These are phyloP conservation scores for Colletotrichum incanum DNA, from an alignment of 2,329 filamentous ascomycete genomes.

Conservation along the genomic window DNA sequence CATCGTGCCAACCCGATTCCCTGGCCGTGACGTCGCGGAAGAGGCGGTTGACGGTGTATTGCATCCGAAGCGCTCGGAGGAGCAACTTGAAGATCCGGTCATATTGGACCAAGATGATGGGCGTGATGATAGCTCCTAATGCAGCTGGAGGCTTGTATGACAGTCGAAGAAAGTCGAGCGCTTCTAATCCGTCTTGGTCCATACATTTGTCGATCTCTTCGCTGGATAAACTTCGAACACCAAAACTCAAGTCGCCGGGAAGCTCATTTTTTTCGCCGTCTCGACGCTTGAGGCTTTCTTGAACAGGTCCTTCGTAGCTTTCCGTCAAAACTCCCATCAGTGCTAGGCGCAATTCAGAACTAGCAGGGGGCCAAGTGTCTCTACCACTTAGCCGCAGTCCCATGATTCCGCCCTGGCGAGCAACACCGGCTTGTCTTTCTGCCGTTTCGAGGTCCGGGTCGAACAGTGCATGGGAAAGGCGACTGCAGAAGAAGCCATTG, in stretches of 20 bases:
- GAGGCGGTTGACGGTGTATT: slow-evolving; percentile 80
- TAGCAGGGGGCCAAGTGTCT: slow-evolving; percentile 92
- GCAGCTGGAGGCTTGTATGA: slow-evolving; percentile 85
- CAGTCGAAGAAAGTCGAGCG: slow-evolving; percentile 92
- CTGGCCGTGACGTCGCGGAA: slow-evolving; percentile 69
- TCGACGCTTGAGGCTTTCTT: slow-evolving; percentile 37
- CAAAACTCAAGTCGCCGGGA: slow-evolving; percentile 83
- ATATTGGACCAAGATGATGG: slow-evolving; percentile 81
- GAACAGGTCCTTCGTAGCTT: slow-evolving; percentile 66
- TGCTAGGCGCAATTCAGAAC: slow-evolving; percentile 90
- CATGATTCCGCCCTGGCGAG: slow-evolving; percentile 80
- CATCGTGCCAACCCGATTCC: slow-evolving; percentile 53
- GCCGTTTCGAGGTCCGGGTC: slow-evolving; percentile 86
- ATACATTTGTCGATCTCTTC: slow-evolving; percentile 88
- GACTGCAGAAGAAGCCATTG: slow-evolving; percentile 86
- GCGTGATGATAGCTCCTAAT: slow-evolving; percentile 81
- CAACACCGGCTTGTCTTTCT: slow-evolving; percentile 79
- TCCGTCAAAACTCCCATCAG: slow-evolving; percentile 89
- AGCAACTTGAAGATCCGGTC: slow-evolving; percentile 88
- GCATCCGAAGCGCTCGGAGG: slow-evolving; percentile 83
- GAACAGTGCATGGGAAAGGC: slow-evolving; percentile 87
- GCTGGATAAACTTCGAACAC: slow-evolving; percentile 83
- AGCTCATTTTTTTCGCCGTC: slow-evolving; percentile 58
- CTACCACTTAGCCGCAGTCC: slow-evolving; percentile 87
- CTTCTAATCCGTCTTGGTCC: slow-evolving; percentile 86